Evolutionary conservation across 768 basidiomycete species (phyloP), one percentile per base, ranked within the genome.

Genomic region (Omphalotus guepiniiformis): DNA sequence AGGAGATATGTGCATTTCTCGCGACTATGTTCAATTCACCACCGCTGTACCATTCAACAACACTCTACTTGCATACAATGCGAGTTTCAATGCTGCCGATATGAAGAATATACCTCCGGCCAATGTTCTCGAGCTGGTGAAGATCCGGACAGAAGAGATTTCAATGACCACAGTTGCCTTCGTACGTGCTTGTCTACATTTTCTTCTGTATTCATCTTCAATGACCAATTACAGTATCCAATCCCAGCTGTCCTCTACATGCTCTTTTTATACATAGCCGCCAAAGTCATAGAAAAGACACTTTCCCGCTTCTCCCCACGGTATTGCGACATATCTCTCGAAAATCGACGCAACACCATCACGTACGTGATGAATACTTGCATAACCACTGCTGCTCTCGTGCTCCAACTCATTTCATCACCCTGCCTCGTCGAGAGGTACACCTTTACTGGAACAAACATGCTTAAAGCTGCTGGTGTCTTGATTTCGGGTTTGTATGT

Each of bases 1-100:
- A 19, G 50, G 50, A 13, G 50, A 47, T 21, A 51, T 51, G 50
- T 51, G 45, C 39, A 36, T 44, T 38, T 9, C 16, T 21, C 39
- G 47, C 7, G 19, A 48, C 26, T 48, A 48, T 18, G 27, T 27
- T n/a, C 18, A 48, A 13, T 19, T 48, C 8, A 28, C 28, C 6
- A 25, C 39, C 4, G 34, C 16, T 19, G 19, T 26, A 6, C 47
- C 47, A 4, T 48, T 39, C 37, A 39, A 38, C 18, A 8, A 39
- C 6, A 39, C 47, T 11, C 47, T 48, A 15, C 29, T 48, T 2
- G 39, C 38, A n/a, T 40, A 28, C 19, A 39, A 48, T 27, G 35
- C 47, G 16, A 29, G 38, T 49, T 52, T 37, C 16, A 42, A 42
- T 16, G 25, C 13, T 12, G 25, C 27, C n/a, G 41, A 42, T 29